A percentile compares a stretch with the other conserved stretches of the same genome.
Evolutionary conservation across 2,329 filamentous ascomycete genomes (phyloP).

Genomic region (Sporothrix brunneoviolacea): DNA sequence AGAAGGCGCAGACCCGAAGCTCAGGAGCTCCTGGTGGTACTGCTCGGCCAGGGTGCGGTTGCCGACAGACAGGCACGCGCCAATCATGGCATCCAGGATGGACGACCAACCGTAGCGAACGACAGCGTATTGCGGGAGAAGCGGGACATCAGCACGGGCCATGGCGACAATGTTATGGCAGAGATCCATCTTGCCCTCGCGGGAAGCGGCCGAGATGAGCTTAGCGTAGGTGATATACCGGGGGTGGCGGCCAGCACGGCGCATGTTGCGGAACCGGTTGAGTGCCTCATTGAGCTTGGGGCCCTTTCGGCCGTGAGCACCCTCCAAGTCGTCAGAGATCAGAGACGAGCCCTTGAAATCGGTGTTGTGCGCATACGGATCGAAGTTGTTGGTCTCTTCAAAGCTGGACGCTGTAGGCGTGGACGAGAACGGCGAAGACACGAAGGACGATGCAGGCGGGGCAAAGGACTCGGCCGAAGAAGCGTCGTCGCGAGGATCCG

Average conservation of each 20-base stretch:
- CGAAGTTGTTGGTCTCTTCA: conserved; percentile 65
- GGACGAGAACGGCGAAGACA: conserved; percentile 46
- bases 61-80: conserved; percentile 77
- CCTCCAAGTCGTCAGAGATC: conserved; percentile 86
- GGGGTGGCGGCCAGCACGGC: conserved; percentile 82
- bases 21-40: conserved; percentile 84
- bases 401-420: conserved; percentile 53
- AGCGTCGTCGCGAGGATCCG: conserved; percentile 45
- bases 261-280: conserved; percentile 83
- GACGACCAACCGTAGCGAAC: conserved; percentile 95
- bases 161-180: conserved; percentile 84
- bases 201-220: conserved; percentile 82
- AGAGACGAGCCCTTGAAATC: conserved; percentile 90
- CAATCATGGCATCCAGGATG: conserved; percentile 94
- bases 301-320: conserved; percentile 63
- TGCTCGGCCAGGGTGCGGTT: conserved; percentile 74
- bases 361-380: conserved; percentile 83
- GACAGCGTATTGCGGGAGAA: conserved; percentile 73
- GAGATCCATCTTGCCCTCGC: conserved; percentile 72
- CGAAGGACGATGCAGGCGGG: conserved; percentile 37
- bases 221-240: conserved; percentile 97
- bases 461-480: conserved; percentile 39
- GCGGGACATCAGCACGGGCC: conserved; percentile 82
- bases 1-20: conserved; percentile 85
- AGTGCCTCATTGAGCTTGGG: conserved; percentile 74